Base-by-base conservation (phyloP, 2,329 filamentous ascomycete genomes). In the Colletotrichum gigasporum region DNA sequence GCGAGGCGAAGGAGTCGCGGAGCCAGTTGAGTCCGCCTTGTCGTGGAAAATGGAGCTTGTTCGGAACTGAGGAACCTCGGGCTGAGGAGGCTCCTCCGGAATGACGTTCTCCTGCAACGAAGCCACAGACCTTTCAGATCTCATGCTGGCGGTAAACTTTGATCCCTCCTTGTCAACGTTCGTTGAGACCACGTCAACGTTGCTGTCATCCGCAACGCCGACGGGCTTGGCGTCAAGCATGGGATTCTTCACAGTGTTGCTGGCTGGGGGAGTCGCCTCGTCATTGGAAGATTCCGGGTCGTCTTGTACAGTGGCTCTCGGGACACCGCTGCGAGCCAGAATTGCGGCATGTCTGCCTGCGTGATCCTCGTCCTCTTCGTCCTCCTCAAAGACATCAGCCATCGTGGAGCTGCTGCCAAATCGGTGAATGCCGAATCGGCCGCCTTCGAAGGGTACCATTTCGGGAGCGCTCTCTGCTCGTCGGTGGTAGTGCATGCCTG, bases 361-460 rank as follows among this genome's bases (percentile, higher is more conserved):
- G 11, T 88, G 84, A 3, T 82, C 80, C 1, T 83, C 80, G 3
- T 87, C 84, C 70, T 92, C 90, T 67, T 94, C 92, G 26, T 94
- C 92, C 70, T 95, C 92, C 72, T 96, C 92, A 68, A 95, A 96
- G 1, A 96, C 92, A 73, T 95, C 92, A 0, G 90, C 91, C 91
- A 96, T 94, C 0, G 90, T 90, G 0, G 90, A 89, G 68, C 86
- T 87, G 74, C 88, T 91, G 37, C 85, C 85, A 53, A 89, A 89
- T 14, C 87, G 83, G 62, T 86, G 84, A 55, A 90, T 85, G 26
- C 82, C 82, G n/a, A 85, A 80, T 22, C 84, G 78, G 39, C 80
- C 81, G 65, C 79, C 78, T 59, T 94, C 91, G 70, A 95, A 95
- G 0, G 91, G 90, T 11, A 87, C 88, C 76, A 94, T 86, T 70